phyloP scores from a whole-genome alignment of 2,329 filamentous ascomycete genomes.

The Lithohypha guttulata region DNA sequence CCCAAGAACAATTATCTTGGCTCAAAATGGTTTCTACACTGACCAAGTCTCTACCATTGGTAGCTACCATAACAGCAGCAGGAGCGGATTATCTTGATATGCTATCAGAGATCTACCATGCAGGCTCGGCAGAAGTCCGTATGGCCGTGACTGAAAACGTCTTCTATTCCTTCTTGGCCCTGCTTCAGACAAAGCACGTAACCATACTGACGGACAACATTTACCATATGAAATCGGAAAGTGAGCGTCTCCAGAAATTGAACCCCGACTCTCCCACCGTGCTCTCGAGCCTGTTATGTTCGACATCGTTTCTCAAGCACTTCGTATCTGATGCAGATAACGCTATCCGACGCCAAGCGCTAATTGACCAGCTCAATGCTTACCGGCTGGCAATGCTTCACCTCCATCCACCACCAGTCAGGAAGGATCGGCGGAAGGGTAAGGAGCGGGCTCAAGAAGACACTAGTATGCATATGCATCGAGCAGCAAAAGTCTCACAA shows the following conservation, averaged over 20 bases:
- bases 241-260: constrained; percentile 47
- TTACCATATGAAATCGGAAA: constrained; percentile 64
- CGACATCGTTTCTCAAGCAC: constrained; percentile 57
- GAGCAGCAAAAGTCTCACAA: constrained; percentile 73
- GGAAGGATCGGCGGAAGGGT: constrained; percentile 30
- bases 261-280: constrained; percentile 45
- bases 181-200: constrained; percentile 59
- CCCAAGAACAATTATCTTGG: constrained; percentile 17
- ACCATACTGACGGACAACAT: constrained; percentile 72
- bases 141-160: constrained; percentile 59
- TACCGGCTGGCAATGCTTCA: constrained; percentile 31
- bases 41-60: constrained; percentile 31
- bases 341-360: constrained; percentile 30
- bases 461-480: constrained; percentile 59
- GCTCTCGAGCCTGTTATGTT: constrained; percentile 70
- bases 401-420: constrained; percentile 31
- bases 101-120: constrained; percentile 30
- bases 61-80: constrained; percentile 56
- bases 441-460: constrained; percentile 30
- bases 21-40: constrained; percentile 32
- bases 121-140: constrained; percentile 43
- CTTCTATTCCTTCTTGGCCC: constrained; percentile 63
- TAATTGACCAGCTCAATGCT: constrained; percentile 29
- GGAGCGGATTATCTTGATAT: constrained; percentile 83
- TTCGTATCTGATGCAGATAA: constrained; percentile 28